Evolutionary conservation across 73 alveolate species (phyloP).

Genomic region (Blepharisma japonicum): DNA sequence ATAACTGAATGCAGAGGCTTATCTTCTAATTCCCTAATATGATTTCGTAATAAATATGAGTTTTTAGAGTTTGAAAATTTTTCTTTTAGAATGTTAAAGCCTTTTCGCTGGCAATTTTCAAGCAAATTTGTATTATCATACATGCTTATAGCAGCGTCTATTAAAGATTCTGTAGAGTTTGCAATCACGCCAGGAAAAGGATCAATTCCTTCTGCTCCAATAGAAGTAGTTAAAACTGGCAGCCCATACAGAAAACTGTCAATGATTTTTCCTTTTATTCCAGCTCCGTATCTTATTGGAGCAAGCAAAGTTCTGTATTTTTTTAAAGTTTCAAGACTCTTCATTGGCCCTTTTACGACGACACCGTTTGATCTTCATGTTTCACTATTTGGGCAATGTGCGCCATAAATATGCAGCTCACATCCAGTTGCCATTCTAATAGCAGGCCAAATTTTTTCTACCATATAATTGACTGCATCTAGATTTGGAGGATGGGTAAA

Average conservation of each 20-base stretch:
- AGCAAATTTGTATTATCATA: neutral
- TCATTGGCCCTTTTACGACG: slow-evolving; percentile 47
- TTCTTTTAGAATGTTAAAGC: neutral
- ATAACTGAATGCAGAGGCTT: slow-evolving; percentile 1
- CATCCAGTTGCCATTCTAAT: slow-evolving; percentile 32
- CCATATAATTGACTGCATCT: slow-evolving; percentile 41
- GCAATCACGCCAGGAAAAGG: slow-evolving; percentile 15
- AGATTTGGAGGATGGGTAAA: slow-evolving; percentile 48
- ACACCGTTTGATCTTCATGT: slow-evolving; percentile 28
- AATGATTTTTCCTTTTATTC: slow-evolving; percentile 58
- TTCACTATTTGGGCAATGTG: slow-evolving; percentile 37
- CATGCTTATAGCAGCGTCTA: neutral
- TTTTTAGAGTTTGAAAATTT: neutral
- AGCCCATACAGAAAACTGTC: slow-evolving; percentile 52
- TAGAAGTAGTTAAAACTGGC: slow-evolving; percentile 60
- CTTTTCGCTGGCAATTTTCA: neutral
- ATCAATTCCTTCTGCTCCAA: slow-evolving; percentile 59
- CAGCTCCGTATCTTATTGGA: slow-evolving; percentile 61
- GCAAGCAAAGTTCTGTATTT: slow-evolving; percentile 56
- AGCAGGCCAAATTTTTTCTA: slow-evolving; percentile 47
- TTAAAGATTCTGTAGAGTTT: neutral
- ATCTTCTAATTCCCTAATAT: neutral
- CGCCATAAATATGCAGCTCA: slow-evolving; percentile 55
- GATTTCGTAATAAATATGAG: neutral
- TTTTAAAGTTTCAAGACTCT: slow-evolving; percentile 32